phyloP scores from a whole-genome alignment of 225 moss, liverwort and hornwort species.

The Neckera pumila region DNA sequence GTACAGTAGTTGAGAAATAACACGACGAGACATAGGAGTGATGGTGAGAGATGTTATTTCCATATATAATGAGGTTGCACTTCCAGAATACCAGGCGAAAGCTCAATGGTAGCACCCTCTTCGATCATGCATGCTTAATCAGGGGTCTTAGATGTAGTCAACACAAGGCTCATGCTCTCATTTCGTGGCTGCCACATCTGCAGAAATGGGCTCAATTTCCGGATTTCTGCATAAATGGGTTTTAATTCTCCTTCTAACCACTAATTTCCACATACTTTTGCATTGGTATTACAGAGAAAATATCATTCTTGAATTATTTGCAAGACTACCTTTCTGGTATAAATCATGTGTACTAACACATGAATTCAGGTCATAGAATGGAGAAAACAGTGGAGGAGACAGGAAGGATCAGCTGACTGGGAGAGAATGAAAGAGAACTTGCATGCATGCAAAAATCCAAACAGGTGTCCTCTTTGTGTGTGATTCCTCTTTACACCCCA shows the following conservation, averaged over 20 bases:
- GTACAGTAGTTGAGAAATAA: background rate
- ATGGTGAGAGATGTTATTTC: background rate
- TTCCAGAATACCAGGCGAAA: background rate
- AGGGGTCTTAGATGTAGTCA: background rate
- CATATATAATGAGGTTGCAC: background rate
- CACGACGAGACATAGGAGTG: background rate
- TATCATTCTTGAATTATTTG: background rate
- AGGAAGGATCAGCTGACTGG: background rate
- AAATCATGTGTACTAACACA: too few species aligned
- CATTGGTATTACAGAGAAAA: too few species aligned
- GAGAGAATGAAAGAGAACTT: background rate
- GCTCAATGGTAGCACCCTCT: background rate
- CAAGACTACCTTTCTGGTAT: background rate
- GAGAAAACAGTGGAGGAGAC: background rate
- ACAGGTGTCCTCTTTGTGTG: background rate
- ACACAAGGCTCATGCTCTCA: background rate
- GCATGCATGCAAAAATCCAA: background rate
- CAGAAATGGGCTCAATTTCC: background rate
- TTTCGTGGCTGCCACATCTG: background rate
- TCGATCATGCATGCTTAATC: background rate
- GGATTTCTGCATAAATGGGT: background rate
- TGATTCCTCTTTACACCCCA: background rate
- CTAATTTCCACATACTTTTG: too few species aligned
- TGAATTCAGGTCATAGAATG: background rate
- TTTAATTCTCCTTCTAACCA: background rate